Evolutionary conservation across 495 filamentous ascomycete genomes (phyloP).

Genomic region (Tricharina praecox): DNA sequence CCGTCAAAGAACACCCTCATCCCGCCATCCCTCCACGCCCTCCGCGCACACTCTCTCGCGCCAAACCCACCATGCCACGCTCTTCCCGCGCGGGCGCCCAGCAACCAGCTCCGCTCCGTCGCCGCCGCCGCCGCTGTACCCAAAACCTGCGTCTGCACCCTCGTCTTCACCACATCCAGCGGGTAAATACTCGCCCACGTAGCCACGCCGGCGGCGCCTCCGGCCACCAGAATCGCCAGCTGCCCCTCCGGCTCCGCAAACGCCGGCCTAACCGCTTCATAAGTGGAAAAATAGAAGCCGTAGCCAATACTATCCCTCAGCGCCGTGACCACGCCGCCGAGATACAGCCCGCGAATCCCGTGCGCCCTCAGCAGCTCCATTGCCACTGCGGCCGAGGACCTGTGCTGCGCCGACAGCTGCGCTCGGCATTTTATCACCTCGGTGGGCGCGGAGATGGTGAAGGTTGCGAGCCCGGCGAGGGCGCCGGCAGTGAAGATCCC

Average conservation of each 20-base stretch:
- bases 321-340: slow-evolving; percentile 61
- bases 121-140: slow-evolving; percentile 18
- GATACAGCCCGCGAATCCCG: slow-evolving; percentile 56
- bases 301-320: slow-evolving; percentile 72
- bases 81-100: slow-evolving; percentile 7
- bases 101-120: slow-evolving; percentile 24
- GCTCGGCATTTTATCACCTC: slow-evolving; percentile 68
- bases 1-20: slow-evolving; percentile 56
- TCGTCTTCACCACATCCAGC: slow-evolving; percentile 75
- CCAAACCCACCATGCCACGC: slow-evolving; percentile 29
- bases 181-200: slow-evolving; percentile 82
- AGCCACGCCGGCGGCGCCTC: slow-evolving; percentile 65
- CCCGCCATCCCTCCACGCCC: slow-evolving; percentile 49
- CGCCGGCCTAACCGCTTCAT: slow-evolving; percentile 50
- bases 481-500: slow-evolving; percentile 62
- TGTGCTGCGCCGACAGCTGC: slow-evolving; percentile 38
- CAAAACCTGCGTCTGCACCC: slow-evolving; percentile 52
- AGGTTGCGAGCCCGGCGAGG: slow-evolving; percentile 61
- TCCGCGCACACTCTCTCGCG: slow-evolving; percentile 43
- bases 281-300: slow-evolving; percentile 86
- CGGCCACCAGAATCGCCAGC: slow-evolving; percentile 54
- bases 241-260: slow-evolving; percentile 30
- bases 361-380: slow-evolving; percentile 41
- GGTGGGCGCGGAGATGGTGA: slow-evolving; percentile 63
- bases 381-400: slow-evolving; percentile 43